Conservation (phyloP, 2,329 filamentous ascomycete species). For the Sclerotinia spermophila region DNA sequence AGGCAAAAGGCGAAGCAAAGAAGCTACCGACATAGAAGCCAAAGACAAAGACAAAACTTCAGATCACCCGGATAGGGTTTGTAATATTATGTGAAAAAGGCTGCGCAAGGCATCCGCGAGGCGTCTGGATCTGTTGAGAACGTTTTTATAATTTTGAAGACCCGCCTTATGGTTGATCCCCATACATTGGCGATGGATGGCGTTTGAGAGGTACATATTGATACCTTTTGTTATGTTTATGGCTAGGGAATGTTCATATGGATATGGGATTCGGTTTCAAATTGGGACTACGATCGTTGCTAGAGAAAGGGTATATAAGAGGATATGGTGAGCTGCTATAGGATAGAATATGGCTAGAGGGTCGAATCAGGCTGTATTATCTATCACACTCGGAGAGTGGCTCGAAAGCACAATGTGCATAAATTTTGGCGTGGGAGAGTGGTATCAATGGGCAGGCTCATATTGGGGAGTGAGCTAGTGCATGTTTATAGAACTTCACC, state of each 20-base stretch:
- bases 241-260: neutral
- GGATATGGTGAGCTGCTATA: neutral
- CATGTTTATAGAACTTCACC: neutral
- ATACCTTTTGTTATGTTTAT: neutral
- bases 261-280: neutral
- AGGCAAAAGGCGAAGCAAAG: constrained; percentile 29
- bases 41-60: constrained; percentile 29
- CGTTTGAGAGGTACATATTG: neutral
- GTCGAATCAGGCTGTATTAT: neutral
- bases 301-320: neutral
- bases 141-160: neutral
- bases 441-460: neutral
- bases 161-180: neutral
- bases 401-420: neutral
- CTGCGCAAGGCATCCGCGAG: neutral
- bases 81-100: constrained; percentile 44
- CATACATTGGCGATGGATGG: neutral
- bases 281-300: neutral
- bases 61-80: constrained; percentile 46
- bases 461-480: neutral
- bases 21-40: constrained; percentile 23
- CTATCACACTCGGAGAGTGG: neutral
- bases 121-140: neutral
- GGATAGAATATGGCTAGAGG: neutral
- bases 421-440: neutral